Evolutionary conservation across 352 stramenopile species (phyloP), one percentile per base, ranked within the genome.

Genomic region (Phytophthora sojae): DNA sequence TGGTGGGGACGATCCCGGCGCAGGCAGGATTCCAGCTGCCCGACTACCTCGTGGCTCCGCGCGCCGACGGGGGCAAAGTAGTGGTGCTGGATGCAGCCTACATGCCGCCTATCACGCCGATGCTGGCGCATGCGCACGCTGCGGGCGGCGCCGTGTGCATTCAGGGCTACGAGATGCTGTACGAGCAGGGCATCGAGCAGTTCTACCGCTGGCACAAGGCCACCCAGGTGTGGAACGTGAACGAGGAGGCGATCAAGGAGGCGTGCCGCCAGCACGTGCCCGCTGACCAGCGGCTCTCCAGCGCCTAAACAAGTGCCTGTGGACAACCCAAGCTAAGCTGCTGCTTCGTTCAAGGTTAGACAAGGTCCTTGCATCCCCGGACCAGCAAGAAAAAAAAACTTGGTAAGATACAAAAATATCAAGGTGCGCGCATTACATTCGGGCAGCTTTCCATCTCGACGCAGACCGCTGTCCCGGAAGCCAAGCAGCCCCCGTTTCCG

Each of bases 21-120:
- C 76, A 81, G n/a, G 93, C 95, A 11, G 77, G 83, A 61, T 94
- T 97, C 53, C 82, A 83, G 32, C 65, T 97, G 35, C 92, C 92
- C 2, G 77, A 92, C 37, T 73, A 96, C 35, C 69, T 95, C 57
- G 65, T 94, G 14, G 62, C 74, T 32, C 57, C 61, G 19, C 70
- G 74, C 19, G 39, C 60, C 9, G 66, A 78, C 47, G 65, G 85
- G 4, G 69, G 61, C 44, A 71, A 69, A 37, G 71, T 90, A 6
- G 82, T 99, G 25, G 91, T 99, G 37, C 92, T 99, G 73, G 97
- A 99, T 67, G 98, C 98, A 0, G 98, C 98, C 64, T 99, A 99
- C 89, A 98, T 98, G 80, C 97, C 97, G 30, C 96, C 97, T 64
- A 80, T 96, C 53, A 99, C 97, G 12, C 89, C 92, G 26, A 91